A percentile compares a stretch with the other conserved stretches of the same genome.
Conservation (phyloP, 2,329 filamentous ascomycete genomes). For the Trichoderma koningii region DNA sequence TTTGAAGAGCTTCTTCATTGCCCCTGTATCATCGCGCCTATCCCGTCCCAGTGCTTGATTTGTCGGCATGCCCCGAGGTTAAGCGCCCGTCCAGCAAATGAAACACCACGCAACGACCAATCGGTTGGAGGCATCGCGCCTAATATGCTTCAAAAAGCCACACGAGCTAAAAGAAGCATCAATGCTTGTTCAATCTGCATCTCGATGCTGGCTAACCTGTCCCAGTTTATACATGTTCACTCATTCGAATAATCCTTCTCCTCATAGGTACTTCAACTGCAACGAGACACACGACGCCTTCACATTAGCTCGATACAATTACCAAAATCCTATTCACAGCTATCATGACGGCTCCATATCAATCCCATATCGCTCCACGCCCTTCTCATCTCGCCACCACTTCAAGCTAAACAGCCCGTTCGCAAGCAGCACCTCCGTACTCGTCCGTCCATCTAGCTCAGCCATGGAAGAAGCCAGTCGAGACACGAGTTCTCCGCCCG, state of each 20-base stretch:
- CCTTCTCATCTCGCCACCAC: slow-evolving; percentile 21
- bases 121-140: neutral
- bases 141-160: neutral
- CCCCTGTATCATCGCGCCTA: neutral
- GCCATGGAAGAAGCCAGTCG: neutral
- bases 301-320: neutral
- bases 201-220: neutral
- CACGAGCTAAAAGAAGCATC: neutral
- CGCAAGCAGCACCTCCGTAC: neutral
- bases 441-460: neutral
- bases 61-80: neutral
- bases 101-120: slow-evolving; percentile 20
- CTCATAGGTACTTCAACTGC: too few species aligned
- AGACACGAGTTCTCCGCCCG: slow-evolving; percentile 5
- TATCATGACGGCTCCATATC: slow-evolving; percentile 9
- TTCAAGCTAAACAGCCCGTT: slow-evolving; percentile 15
- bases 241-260: neutral
- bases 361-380: slow-evolving; percentile 8
- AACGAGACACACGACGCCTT: neutral
- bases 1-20: neutral
- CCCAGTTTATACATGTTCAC: neutral
- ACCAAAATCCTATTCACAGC: neutral
- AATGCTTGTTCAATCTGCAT: neutral
- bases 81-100: slow-evolving; percentile 15
- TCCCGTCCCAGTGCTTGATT: neutral